Percentiles rank a stretch among this genome's conserved stretches.
These are phyloP conservation scores for Malassezia sympodialis DNA, from an alignment of 1,284 basidiomycete genomes.

Conservation along the genomic window DNA sequence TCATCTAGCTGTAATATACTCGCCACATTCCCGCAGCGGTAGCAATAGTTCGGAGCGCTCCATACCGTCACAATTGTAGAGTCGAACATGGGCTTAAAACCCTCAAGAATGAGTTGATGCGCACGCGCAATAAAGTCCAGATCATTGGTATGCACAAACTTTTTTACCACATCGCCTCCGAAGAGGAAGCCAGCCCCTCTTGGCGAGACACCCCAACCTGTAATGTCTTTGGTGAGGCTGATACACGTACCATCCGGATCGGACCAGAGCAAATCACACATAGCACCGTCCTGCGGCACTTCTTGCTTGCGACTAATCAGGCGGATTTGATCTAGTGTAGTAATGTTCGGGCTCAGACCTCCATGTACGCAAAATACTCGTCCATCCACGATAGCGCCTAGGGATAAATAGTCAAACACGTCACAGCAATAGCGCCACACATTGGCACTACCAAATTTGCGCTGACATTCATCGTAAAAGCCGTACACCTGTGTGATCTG, in stretches of 20 bases:
- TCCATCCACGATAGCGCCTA: conserved; percentile 90
- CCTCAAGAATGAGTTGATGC: conserved; percentile 93
- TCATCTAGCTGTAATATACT: conserved; percentile 43
- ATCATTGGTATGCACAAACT: conserved; percentile 79
- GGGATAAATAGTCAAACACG: conserved; percentile 89
- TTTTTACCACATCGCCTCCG: conserved; percentile 79
- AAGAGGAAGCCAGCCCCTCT: conserved; percentile 92
- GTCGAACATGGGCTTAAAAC: conserved; percentile 97
- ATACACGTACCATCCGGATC: conserved; percentile 74
- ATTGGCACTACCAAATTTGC: conserved; percentile 88
- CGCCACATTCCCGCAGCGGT: conserved; percentile 51
- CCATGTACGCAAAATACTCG: conserved; percentile 87
- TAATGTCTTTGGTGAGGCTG: conserved; percentile 24
- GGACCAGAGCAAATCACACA: conserved; percentile 98
- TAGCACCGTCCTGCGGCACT: conserved; percentile 96
- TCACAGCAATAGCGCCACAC: conserved; percentile 98
- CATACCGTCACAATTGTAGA: conserved; percentile 91
- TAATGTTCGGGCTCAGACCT: conserved; percentile 59
- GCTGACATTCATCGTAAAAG: conserved; percentile 95
- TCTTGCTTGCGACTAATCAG: conserved; percentile 93
- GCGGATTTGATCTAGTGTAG: conserved; percentile 56
- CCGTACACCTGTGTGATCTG: conserved; percentile 94
- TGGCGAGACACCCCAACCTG: conserved; percentile 76
- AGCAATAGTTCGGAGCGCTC: conserved; percentile 98
- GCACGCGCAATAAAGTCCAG: conserved; percentile 92